Evolutionary conservation across 176 grass and related monocot species (phyloP).

Genomic region (Pontederia paniculata): DNA sequence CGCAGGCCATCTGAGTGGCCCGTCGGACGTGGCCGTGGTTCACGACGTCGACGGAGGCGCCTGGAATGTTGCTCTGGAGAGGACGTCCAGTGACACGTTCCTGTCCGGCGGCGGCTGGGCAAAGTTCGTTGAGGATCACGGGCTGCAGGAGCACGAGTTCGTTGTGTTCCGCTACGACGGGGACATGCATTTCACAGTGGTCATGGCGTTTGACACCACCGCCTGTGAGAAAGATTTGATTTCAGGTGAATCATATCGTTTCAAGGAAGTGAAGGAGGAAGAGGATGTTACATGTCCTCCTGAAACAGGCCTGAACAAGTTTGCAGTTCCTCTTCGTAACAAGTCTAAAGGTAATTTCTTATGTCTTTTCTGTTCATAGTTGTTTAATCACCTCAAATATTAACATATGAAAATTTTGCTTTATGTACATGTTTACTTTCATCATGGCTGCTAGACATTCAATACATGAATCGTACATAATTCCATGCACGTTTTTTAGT

Average conservation of each 20-base stretch:
- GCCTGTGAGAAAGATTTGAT: conserved; percentile 40
- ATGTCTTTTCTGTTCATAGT: too few relatives aligned
- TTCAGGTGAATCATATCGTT: neutral
- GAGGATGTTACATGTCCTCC: too few relatives aligned
- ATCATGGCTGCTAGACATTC: too few relatives aligned
- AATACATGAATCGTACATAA: too few relatives aligned
- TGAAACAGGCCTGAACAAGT: too few relatives aligned
- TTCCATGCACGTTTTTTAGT: too few relatives aligned
- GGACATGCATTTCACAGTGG: conserved; percentile 38
- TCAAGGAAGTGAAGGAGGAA: too few relatives aligned
- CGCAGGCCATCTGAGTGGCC: conserved; percentile 46
- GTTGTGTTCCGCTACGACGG: conserved; percentile 45
- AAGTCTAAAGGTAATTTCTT: too few relatives aligned
- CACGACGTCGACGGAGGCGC: conserved; percentile 53
- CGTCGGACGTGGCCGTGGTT: conserved; percentile 31
- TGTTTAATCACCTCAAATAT: too few relatives aligned
- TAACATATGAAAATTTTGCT: too few relatives aligned
- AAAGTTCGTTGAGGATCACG: conserved; percentile 54
- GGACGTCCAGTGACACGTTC: conserved; percentile 42
- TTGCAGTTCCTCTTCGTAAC: too few relatives aligned
- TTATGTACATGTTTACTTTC: too few relatives aligned
- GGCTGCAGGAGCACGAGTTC: conserved; percentile 48
- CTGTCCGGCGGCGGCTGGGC: conserved; percentile 48
- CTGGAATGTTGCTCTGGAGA: conserved; percentile 49
- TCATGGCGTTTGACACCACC: conserved; percentile 43